These are phyloP conservation scores for Pelargonium fulgidum DNA, from an alignment of 441 rosid genomes.

Conservation along the genomic window DNA sequence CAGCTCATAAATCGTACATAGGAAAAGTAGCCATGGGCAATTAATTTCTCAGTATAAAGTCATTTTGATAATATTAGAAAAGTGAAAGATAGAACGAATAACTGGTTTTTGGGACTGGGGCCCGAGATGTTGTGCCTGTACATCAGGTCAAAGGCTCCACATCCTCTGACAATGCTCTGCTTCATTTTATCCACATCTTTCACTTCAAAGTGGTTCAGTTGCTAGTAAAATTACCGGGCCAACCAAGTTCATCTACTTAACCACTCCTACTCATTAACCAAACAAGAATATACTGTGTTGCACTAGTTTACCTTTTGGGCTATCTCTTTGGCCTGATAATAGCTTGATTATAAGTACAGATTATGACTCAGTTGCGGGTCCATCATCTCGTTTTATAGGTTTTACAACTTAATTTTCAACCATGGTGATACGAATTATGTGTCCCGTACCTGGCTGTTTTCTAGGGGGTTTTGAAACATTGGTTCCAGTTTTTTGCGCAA, in stretches of 20 bases:
- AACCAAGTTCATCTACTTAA: not conserved
- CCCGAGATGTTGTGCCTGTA: not conserved
- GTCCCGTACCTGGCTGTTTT: not conserved
- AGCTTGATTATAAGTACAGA: not conserved
- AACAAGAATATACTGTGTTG: not conserved
- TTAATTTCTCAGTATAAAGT: not conserved
- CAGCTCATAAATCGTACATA: too few relatives aligned
- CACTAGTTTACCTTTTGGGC: not conserved
- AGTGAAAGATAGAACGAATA: not conserved
- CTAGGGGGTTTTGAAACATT: not conserved
- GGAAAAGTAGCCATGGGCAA: too few relatives aligned
- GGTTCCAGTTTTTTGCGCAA: not conserved
- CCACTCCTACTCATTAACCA: not conserved
- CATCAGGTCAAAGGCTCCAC: not conserved
- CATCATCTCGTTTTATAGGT: not conserved
- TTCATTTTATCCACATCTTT: not conserved
- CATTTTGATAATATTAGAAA: not conserved
- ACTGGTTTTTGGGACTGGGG: not conserved
- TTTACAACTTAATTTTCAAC: not conserved
- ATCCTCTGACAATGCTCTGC: not conserved
- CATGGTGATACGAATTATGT: not conserved
- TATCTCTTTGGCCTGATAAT: too few relatives aligned
- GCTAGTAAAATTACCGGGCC: not conserved
- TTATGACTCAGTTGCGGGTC: not conserved
- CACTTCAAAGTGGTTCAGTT: not conserved